Percentiles rank a stretch among this genome's conserved stretches.
Conservation (phyloP, 345 rosid species). For the Nasturtium officinale region DNA sequence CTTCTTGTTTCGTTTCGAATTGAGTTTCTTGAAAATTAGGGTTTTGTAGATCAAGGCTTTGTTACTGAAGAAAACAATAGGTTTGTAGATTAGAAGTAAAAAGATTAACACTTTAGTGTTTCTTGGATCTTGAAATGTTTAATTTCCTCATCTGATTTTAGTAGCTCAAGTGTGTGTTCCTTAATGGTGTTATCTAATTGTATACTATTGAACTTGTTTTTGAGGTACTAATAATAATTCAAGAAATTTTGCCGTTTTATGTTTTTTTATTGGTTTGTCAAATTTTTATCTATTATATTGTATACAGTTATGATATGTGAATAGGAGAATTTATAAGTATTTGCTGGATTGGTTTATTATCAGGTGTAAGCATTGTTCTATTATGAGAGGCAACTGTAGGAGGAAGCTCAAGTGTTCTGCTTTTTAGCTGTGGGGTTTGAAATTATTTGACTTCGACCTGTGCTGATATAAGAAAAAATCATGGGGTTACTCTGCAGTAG, state of each 20-base stretch:
- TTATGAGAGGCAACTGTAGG: constrained; percentile 29
- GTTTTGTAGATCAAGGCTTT: constrained; percentile 27
- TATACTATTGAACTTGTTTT: neutral
- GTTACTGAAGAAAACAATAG: neutral
- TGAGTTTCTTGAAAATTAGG: constrained; percentile 25
- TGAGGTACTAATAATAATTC: neutral
- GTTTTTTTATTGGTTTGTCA: neutral
- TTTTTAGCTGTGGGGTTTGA: constrained; percentile 41
- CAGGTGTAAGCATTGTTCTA: constrained; percentile 36
- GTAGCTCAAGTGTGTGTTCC: neutral
- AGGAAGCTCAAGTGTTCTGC: constrained; percentile 33
- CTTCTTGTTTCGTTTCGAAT: neutral
- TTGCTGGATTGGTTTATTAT: constrained; percentile 27
- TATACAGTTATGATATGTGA: neutral
- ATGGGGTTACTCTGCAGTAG: constrained; percentile 95
- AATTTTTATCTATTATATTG: neutral
- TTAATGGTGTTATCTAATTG: neutral
- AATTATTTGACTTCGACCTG: constrained; percentile 43
- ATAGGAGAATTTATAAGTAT: neutral
- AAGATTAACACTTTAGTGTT: neutral
- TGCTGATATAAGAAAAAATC: constrained; percentile 44
- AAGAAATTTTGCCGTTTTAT: neutral
- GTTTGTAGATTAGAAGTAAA: constrained; percentile 8
- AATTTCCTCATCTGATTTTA: neutral
- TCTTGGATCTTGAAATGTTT: constrained; percentile 13